Conservation (phyloP, 2,329 filamentous ascomycete species). For the Periconia sp. region DNA sequence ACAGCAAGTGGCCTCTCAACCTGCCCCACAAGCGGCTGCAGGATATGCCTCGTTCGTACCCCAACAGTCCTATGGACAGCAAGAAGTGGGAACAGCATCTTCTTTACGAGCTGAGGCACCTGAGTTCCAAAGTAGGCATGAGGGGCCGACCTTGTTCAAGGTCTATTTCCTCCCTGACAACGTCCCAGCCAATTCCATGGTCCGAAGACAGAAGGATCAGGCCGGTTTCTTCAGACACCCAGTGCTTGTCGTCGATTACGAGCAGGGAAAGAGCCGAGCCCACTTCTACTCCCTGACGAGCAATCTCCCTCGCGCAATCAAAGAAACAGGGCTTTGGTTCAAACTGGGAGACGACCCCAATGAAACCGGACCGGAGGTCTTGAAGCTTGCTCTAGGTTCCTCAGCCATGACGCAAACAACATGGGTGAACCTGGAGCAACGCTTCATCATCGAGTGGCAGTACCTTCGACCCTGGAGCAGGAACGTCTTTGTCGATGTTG, state of each 20-base stretch:
- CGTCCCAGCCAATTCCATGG: constrained; percentile 10
- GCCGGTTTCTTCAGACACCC: constrained; percentile 22
- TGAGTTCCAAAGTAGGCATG: background rate
- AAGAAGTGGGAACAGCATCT: too few relatives aligned
- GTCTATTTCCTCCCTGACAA: constrained; percentile 15
- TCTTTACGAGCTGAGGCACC: too few relatives aligned
- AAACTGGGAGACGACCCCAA: constrained; percentile 5
- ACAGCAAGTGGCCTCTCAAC: too few relatives aligned
- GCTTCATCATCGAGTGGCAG: constrained; percentile 17
- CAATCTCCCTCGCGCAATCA: constrained; percentile 12
- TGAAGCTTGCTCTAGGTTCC: constrained; percentile 13
- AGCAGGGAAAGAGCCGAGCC: background rate
- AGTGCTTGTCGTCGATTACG: constrained; percentile 12
- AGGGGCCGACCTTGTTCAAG: constrained; percentile 1
- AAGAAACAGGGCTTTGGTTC: constrained; percentile 16
- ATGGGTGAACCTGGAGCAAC: constrained; percentile 21
- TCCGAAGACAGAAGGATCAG: constrained; percentile 17
- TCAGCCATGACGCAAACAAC: constrained; percentile 12
- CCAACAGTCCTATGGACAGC: too few relatives aligned
- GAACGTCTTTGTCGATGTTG: background rate
- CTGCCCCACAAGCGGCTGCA: too few relatives aligned
- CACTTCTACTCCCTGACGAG: constrained; percentile 21
- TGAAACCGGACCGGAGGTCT: constrained; percentile 5
- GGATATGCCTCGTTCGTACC: too few relatives aligned
- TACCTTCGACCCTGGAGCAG: background rate